Conservation (phyloP, 2,329 filamentous ascomycete genomes). For the Trichoderma atroviride region DNA sequence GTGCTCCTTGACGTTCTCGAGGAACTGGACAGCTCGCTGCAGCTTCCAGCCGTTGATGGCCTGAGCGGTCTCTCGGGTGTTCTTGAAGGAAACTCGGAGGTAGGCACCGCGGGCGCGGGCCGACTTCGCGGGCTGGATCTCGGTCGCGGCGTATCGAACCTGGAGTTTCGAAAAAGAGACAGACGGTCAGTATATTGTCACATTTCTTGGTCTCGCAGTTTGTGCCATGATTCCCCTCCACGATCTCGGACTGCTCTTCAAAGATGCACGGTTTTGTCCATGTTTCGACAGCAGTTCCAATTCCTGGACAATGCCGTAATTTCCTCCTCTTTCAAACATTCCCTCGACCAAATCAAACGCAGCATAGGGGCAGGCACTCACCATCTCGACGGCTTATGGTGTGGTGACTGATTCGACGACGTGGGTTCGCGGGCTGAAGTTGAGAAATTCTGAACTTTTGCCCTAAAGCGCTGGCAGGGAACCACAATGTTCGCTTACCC, state of each 20-base stretch:
- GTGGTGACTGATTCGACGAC: constrained; percentile 58
- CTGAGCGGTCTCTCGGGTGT: constrained; percentile 99
- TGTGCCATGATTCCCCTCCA: not conserved
- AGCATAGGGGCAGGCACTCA: constrained; percentile 44
- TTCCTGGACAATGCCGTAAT: not conserved
- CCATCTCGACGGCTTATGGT: constrained; percentile 60
- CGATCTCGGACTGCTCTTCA: not conserved
- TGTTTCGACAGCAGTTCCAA: constrained; percentile 3
- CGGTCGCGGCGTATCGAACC: constrained; percentile 95
- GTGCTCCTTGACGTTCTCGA: constrained; percentile 97
- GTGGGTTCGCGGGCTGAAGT: constrained; percentile 52
- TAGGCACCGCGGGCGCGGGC: constrained; percentile 98
- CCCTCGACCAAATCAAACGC: not conserved
- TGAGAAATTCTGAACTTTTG: constrained; percentile 53
- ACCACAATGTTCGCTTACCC: constrained; percentile 51
- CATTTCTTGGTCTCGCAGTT: not conserved
- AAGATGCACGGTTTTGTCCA: not conserved
- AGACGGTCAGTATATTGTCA: constrained; percentile 32
- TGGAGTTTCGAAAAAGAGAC: constrained; percentile 42
- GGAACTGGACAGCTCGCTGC: constrained; percentile 90
- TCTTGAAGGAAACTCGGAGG: constrained; percentile 99
- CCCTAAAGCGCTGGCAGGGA: constrained; percentile 42
- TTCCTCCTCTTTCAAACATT: constrained; percentile 12
- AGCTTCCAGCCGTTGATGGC: constrained; percentile 99
- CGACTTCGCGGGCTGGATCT: constrained; percentile 87